These are phyloP conservation scores for Calendula officinalis DNA, from an alignment of 129 eudicot species.

Conservation along the genomic window DNA sequence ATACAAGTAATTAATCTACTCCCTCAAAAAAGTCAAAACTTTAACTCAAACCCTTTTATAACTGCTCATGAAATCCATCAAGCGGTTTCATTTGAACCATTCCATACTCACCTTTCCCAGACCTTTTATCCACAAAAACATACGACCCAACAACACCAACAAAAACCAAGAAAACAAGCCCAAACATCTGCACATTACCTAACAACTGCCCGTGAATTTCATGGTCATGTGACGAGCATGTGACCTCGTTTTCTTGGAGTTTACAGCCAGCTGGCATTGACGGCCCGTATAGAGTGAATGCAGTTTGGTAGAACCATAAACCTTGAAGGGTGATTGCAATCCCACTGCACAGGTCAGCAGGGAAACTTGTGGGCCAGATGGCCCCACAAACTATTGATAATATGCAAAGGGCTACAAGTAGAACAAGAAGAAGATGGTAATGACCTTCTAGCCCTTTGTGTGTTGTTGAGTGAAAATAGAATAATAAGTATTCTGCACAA, in stretches of 20 bases:
- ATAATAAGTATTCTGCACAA: conserved; percentile 77
- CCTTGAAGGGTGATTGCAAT: conserved; percentile 86
- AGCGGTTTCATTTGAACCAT: conserved; percentile 26
- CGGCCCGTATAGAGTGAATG: conserved; percentile 85
- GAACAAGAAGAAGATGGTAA: conserved; percentile 78
- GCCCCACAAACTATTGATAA: conserved; percentile 57
- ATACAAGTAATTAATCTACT: conserved; percentile 9
- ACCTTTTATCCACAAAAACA: conserved; percentile 45
- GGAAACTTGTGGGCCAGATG: conserved; percentile 72
- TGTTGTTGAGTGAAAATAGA: conserved; percentile 83
- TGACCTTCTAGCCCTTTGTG: conserved; percentile 92
- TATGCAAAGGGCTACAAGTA: conserved; percentile 74
- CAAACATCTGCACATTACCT: conserved; percentile 80
- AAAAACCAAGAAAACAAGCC: conserved; percentile 58
- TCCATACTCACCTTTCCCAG: conserved; percentile 25
- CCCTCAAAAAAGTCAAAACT: conserved; percentile 20
- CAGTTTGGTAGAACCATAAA: conserved; percentile 89
- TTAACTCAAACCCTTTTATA: conserved; percentile 12
- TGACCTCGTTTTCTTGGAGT: conserved; percentile 41
- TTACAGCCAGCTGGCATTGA: conserved; percentile 84
- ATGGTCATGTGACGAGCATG: conserved; percentile 44
- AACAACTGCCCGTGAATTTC: conserved; percentile 69
- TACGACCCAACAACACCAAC: conserved; percentile 55
- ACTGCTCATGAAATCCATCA: conserved; percentile 40
- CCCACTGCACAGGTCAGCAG: conserved; percentile 66